Percentiles rank a stretch among this genome's conserved stretches.
phyloP scores from a whole-genome alignment of 148 eudicot species.

The Arbutus unedo region DNA sequence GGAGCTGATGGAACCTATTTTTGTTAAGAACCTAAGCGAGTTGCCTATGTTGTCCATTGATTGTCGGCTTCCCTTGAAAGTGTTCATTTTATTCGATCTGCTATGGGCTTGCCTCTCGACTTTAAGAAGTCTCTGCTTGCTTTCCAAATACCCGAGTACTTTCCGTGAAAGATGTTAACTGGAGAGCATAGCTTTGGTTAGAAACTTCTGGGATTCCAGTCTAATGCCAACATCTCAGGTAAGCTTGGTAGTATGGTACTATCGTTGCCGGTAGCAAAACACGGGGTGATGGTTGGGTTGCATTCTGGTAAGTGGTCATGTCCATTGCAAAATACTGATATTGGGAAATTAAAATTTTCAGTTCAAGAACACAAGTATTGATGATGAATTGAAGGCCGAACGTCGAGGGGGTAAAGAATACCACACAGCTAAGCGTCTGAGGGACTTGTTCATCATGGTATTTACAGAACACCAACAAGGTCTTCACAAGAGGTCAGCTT shows the following conservation, averaged over 20 bases:
- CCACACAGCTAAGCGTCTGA: slow-evolving; percentile 34
- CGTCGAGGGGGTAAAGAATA: slow-evolving; percentile 41
- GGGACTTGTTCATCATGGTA: slow-evolving; percentile 25
- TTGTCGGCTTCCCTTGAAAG: slow-evolving; percentile 75
- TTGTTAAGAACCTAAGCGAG: slow-evolving; percentile 73
- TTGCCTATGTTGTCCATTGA: slow-evolving; percentile 84
- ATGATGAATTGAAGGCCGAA: slow-evolving; percentile 32
- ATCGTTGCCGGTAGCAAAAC: neutral
- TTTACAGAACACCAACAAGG: slow-evolving; percentile 33
- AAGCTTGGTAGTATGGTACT: neutral
- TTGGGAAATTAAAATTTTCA: neutral
- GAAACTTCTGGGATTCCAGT: slow-evolving; percentile 77
- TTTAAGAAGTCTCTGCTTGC: slow-evolving; percentile 41
- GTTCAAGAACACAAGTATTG: slow-evolving; percentile 17
- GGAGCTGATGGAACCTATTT: slow-evolving; percentile 64
- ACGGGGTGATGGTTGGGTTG: neutral
- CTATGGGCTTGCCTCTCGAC: slow-evolving; percentile 76
- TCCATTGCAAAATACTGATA: neutral
- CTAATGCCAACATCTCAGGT: slow-evolving; percentile 28
- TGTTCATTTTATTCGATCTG: slow-evolving; percentile 44
- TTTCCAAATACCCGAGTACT: slow-evolving; percentile 70
- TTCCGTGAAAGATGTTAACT: slow-evolving; percentile 48
- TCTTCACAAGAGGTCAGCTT: slow-evolving; percentile 33
- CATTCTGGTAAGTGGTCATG: too few relatives aligned
- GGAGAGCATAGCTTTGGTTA: slow-evolving; percentile 50